phyloP scores from a whole-genome alignment of 148 eudicot species.

The Chenopodium berlandieri region DNA sequence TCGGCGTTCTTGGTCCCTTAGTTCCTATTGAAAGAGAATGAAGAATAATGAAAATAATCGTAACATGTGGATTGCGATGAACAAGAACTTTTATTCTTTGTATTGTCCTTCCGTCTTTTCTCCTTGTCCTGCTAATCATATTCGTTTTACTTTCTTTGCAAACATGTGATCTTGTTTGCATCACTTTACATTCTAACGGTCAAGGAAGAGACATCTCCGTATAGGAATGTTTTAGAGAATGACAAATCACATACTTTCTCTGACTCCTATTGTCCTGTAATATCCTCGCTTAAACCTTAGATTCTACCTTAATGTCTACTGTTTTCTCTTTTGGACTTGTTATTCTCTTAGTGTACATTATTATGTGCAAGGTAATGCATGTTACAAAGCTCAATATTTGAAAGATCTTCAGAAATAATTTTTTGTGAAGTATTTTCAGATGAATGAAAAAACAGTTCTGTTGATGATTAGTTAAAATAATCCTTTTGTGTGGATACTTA shows the following conservation, averaged over 20 bases:
- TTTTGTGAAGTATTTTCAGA: neutral
- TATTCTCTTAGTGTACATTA: neutral
- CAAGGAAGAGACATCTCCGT: conserved; percentile 2
- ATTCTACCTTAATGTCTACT: neutral
- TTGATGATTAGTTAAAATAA: neutral
- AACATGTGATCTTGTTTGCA: conserved; percentile 9
- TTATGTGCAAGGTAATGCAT: neutral
- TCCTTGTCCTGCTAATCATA: neutral
- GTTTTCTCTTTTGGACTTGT: neutral
- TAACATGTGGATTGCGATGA: conserved; percentile 1
- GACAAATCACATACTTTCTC: conserved; percentile 4
- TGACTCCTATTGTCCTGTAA: neutral
- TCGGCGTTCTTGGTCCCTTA: neutral
- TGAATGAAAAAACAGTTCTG: no score
- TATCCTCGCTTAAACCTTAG: neutral
- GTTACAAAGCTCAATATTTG: neutral
- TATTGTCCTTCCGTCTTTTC: neutral
- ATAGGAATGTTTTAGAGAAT: neutral
- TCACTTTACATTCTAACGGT: neutral
- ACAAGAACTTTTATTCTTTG: neutral
- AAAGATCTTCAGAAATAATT: neutral
- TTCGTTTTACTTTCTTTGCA: neutral
- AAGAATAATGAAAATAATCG: neutral
- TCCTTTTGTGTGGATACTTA: neutral
- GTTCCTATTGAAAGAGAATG: conserved; percentile 13